Percentiles rank a stretch among this genome's conserved stretches.
phyloP scores from a whole-genome alignment of 2,329 filamentous ascomycete species.

The Blastomyces parvus region DNA sequence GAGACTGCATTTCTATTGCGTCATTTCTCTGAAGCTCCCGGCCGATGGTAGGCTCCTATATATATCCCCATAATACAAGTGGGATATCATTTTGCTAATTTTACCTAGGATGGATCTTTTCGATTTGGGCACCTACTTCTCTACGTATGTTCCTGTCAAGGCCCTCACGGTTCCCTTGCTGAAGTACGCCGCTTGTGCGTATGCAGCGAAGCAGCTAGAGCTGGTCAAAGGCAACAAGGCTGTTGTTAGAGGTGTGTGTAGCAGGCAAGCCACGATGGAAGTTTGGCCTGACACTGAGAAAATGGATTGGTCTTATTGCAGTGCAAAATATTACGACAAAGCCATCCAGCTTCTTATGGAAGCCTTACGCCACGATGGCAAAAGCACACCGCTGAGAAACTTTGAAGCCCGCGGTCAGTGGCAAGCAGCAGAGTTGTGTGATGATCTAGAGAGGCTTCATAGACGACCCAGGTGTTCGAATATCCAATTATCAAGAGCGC shows the following conservation, averaged over 20 bases:
- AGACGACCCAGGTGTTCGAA: conserved; percentile 36
- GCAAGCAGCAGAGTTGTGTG: conserved; percentile 27
- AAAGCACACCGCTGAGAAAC: conserved; percentile 27
- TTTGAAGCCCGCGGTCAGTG: conserved; percentile 30
- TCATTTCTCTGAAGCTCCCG: conserved; percentile 51
- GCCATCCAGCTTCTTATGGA: conserved; percentile 49
- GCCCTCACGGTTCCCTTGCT: conserved; percentile 42
- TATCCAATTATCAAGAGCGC: conserved; percentile 34
- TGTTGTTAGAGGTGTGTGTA: conserved; percentile 38
- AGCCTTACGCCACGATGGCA: conserved; percentile 32
- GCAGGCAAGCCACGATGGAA: conserved; percentile 45
- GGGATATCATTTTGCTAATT: conserved; percentile 2
- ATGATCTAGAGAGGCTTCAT: conserved; percentile 36
- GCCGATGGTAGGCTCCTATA: conserved; percentile 42
- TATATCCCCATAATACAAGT: neutral
- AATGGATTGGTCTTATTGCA: conserved; percentile 52
- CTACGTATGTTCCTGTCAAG: conserved; percentile 50
- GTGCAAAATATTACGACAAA: conserved; percentile 54
- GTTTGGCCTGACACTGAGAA: conserved; percentile 40
- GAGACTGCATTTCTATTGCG: conserved; percentile 52
- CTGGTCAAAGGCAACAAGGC: conserved; percentile 46
- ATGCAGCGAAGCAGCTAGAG: conserved; percentile 52
- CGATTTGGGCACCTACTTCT: conserved; percentile 49
- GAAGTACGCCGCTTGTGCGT: conserved; percentile 49
- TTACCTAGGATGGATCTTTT: conserved; percentile 36